Base-by-base conservation (phyloP, 257 asterid species). In the Nicotiana undulata region DNA sequence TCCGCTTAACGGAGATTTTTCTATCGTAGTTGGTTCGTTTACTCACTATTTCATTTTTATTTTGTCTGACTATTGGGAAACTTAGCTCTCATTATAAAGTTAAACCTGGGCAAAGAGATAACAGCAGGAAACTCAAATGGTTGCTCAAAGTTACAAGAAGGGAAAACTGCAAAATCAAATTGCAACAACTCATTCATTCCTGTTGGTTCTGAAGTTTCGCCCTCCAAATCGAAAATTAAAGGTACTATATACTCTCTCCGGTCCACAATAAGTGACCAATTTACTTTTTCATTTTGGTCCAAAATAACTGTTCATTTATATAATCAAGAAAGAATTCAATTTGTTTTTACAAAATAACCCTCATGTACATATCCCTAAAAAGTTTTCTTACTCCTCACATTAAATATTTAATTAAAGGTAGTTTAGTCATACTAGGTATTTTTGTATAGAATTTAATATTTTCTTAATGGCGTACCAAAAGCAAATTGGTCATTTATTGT, bases 41-140 rank as follows among this genome's bases (percentile, higher is more conserved):
- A 32, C 15, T 60, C 63, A 22, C 58, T 16, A n/a, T 18, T 24
- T 61, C n/a, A 1, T 53, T 70, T 70, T 22, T 12, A 37, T 44
- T 68, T 18, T 67, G 20, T 32, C 28, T 61, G 12, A 9, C 44
- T 31, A 61, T 31, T 70, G 15, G 31, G 67, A 17, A 75, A 82
- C 31, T 12, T 81, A 87, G 90, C 87, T 81, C 74, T 87, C 66
- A n/a, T 63, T 20, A 52, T 83, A 22, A 87, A 80, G 85, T 79
- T 79, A 22, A 66, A 75, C 9, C 24, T 81, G 81, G 84, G 56
- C n/a, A 77, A 80, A 22, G 34, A 29, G 79, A 61, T 63, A 46
- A 55, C 53, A 28, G 52, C 60, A 63, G 79, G 75, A 37, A 65
- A 70, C 11, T 61, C 34, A 24, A 52, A 44, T 63, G 52, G 68